Conservation (phyloP, 2,329 filamentous ascomycete species). For the Colletotrichum lupini region DNA sequence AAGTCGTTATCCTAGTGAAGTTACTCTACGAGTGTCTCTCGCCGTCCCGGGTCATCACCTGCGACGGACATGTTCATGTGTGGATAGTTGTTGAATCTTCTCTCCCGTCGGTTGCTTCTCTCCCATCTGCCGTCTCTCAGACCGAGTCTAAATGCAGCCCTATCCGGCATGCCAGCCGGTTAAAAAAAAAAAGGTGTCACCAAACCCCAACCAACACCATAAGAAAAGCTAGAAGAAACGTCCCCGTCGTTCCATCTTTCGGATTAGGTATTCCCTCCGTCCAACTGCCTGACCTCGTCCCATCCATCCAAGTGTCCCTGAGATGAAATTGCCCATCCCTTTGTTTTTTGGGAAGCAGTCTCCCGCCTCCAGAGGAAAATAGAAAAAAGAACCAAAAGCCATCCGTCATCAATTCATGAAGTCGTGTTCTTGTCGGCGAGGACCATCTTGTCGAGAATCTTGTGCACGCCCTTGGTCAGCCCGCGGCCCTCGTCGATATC, state of each 20-base stretch:
- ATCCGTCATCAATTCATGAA: background rate
- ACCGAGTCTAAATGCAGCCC: background rate
- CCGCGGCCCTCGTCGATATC: slow-evolving; percentile 72
- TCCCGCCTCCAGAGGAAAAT: background rate
- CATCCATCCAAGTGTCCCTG: background rate
- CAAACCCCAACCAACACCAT: background rate
- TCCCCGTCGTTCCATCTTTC: background rate
- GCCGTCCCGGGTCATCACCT: no score
- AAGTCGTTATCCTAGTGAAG: no score
- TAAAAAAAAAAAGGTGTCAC: background rate
- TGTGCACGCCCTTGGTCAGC: slow-evolving; percentile 67
- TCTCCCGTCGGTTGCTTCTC: no score
- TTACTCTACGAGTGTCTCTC: no score
- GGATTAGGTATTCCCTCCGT: background rate
- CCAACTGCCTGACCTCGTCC: background rate
- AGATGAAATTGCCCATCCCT: background rate
- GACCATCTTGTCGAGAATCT: slow-evolving; percentile 76
- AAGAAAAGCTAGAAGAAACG: background rate
- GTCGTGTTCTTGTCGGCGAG: slow-evolving; percentile 31
- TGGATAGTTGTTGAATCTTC: no score
- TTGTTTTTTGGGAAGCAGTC: background rate
- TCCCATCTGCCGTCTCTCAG: background rate
- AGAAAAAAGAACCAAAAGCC: background rate
- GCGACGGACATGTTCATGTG: no score
- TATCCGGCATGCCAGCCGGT: background rate